A percentile compares a stretch with the other conserved stretches of the same genome.
Conservation (phyloP, 805 yeast genomes). For the Metschnikowia vanudenii region DNA sequence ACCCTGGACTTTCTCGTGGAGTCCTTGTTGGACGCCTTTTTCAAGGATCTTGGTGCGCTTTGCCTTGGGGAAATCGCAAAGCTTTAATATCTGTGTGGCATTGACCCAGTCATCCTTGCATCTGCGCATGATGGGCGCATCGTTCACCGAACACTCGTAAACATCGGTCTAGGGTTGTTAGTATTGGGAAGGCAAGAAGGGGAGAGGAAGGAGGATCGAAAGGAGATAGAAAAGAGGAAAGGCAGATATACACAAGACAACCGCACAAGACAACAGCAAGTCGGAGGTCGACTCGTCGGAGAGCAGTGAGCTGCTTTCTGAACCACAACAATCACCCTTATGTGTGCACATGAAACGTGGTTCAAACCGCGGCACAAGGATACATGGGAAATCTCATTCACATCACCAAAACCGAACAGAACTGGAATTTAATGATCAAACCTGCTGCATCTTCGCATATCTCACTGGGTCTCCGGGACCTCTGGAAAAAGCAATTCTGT, state of each 20-base stretch:
- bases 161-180: constrained; percentile 46
- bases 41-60: constrained; percentile 89
- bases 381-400: no score
- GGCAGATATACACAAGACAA: not conserved
- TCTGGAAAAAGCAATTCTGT: no score
- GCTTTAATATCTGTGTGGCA: constrained; percentile 92
- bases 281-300: no score
- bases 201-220: not conserved
- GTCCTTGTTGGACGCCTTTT: constrained; percentile 86
- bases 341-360: no score
- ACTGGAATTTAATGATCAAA: no score
- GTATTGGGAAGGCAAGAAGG: constrained; percentile 7
- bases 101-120: constrained; percentile 93
- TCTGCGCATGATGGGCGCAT: constrained; percentile 84
- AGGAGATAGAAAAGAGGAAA: not conserved
- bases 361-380: no score
- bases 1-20: constrained; percentile 93
- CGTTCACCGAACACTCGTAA: constrained; percentile 67
- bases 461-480: no score
- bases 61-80: constrained; percentile 92
- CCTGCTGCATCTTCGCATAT: not conserved
- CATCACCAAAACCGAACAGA: not conserved
- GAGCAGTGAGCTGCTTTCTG: no score
- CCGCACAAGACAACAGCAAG: no score
- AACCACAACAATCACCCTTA: no score